phyloP scores from a whole-genome alignment of 257 asterid genomes.

The Thymus mandschuricus region DNA sequence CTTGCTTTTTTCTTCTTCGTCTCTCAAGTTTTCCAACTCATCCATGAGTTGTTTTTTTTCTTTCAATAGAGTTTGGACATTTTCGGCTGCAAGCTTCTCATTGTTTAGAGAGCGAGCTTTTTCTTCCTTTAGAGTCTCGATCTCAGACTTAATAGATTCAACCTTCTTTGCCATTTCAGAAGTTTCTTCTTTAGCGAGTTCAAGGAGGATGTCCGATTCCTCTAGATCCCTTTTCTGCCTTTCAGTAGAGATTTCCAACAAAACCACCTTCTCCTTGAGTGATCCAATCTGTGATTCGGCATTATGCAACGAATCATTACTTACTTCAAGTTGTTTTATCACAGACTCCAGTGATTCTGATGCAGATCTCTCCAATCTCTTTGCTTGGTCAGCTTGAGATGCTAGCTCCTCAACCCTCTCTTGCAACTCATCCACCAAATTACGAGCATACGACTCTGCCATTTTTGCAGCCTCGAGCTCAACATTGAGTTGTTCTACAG shows the following conservation, averaged over 20 bases:
- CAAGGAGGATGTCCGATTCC: constrained; percentile 60
- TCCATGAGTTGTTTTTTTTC: constrained; percentile 68
- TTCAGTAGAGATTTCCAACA: constrained; percentile 66
- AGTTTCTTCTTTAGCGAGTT: constrained; percentile 66
- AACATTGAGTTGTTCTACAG: constrained; percentile 76
- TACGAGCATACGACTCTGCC: constrained; percentile 76
- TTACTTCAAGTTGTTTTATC: constrained; percentile 82
- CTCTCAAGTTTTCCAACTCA: constrained; percentile 69
- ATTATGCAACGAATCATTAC: constrained; percentile 70
- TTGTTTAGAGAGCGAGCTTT: constrained; percentile 63
- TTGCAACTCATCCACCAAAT: constrained; percentile 77
- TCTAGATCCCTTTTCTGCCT: constrained; percentile 75
- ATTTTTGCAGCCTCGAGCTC: constrained; percentile 87
- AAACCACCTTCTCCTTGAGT: constrained; percentile 78
- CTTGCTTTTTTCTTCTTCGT: constrained; percentile 92
- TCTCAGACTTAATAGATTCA: constrained; percentile 64
- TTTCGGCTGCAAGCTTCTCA: constrained; percentile 81
- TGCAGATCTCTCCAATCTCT: constrained; percentile 78
- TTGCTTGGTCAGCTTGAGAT: constrained; percentile 71
- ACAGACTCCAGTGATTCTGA: constrained; percentile 81
- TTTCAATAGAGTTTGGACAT: constrained; percentile 67
- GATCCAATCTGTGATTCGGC: constrained; percentile 71
- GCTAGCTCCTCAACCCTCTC: constrained; percentile 62
- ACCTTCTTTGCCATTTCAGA: constrained; percentile 60
- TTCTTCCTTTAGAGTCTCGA: constrained; percentile 71